Base-by-base conservation (phyloP, 1,284 basidiomycete genomes). In the Cutaneotrichosporon mucoides region DNA sequence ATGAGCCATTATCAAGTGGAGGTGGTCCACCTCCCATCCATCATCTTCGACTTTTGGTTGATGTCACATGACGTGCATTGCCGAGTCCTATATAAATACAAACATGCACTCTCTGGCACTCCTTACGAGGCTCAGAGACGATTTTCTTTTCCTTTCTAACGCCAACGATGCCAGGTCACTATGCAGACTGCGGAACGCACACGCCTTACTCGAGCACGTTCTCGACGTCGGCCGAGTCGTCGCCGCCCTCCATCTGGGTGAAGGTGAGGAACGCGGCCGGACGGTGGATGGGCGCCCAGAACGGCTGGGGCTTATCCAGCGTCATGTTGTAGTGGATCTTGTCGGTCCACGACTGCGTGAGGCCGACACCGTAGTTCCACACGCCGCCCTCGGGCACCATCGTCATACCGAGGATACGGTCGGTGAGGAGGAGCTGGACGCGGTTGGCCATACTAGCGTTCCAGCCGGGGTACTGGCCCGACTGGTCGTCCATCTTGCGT, bases 361-460 rank as follows among this genome's bases (percentile, higher is more conserved):
- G 81, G 60, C 92, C 90, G 60, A 93, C 87, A 49, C 90, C 90
- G 71, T 94, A 94, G 76, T 94, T 95, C 92, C 93, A 95, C 36
- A 93, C 86, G 61, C 86, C 86, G 64, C 92, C 92, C 73, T 93
- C 90, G 0, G 91, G 91, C 10, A 93, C 89, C 8, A 94, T 79
- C 1, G 90, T 93, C 87, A 92, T 91, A 40, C 90, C 91, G 12
- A 94, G 82, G 64, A 96, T 87, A 63, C 92, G 88, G 76, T 99
- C 96, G 24, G 92, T 96, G 16, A 99, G 82, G 62, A 99, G 81
- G 44, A 99, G 82, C 78, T 99, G 96, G 34, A 96, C 93, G 38
- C 92, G 86, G 76, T 96, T 94, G 3, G 93, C 94, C 95, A 98
- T 98, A 67, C 90, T 92, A 34, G 93, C 89, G 76, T 95, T 97